Conservation (phyloP, 2,329 filamentous ascomycete genomes). For the Colletotrichum lupini region DNA sequence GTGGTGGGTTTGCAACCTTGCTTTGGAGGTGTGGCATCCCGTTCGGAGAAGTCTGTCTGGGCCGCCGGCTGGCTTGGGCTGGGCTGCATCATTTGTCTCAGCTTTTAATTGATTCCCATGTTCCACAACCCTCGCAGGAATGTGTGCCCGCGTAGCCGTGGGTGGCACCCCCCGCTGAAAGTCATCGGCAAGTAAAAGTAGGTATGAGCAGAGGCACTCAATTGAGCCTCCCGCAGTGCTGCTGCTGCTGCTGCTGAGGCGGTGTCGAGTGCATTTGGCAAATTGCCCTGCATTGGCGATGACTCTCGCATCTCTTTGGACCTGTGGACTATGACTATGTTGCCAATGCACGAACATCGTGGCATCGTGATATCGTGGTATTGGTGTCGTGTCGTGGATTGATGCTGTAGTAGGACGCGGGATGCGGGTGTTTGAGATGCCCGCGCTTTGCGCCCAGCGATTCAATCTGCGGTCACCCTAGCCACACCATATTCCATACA, state of each 20-base stretch:
- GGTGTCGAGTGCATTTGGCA: slow-evolving; percentile 1
- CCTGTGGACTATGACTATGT: background rate
- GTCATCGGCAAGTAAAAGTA: background rate
- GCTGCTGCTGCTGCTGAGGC: slow-evolving; percentile 2
- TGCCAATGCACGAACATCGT: slow-evolving; percentile 27
- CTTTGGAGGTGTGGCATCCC: slow-evolving; percentile 13
- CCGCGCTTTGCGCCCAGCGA: slow-evolving; percentile 28
- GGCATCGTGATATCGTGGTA: slow-evolving; percentile 18
- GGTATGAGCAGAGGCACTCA: background rate
- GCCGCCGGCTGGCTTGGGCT: slow-evolving; percentile 30
- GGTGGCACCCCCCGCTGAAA: background rate
- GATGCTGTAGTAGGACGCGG: slow-evolving; percentile 16
- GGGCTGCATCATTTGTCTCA: slow-evolving; percentile 34
- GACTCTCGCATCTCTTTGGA: background rate
- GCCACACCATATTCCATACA: slow-evolving; percentile 1
- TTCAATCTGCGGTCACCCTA: slow-evolving; percentile 25
- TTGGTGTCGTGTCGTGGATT: slow-evolving; percentile 12
- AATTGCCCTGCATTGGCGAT: slow-evolving; percentile 10
- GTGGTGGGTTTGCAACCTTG: slow-evolving; percentile 4
- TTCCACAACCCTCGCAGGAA: slow-evolving; percentile 31
- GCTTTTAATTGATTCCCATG: slow-evolving; percentile 30
- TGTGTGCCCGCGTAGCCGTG: slow-evolving; percentile 25
- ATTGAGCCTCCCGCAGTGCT: slow-evolving; percentile 9
- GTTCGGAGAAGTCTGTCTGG: slow-evolving; percentile 16
- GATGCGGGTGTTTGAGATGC: slow-evolving; percentile 31